Percentiles rank a stretch among this genome's conserved stretches.
Conservation (phyloP, 495 filamentous ascomycete species). For the Rostrohypoxylon terebratum region DNA sequence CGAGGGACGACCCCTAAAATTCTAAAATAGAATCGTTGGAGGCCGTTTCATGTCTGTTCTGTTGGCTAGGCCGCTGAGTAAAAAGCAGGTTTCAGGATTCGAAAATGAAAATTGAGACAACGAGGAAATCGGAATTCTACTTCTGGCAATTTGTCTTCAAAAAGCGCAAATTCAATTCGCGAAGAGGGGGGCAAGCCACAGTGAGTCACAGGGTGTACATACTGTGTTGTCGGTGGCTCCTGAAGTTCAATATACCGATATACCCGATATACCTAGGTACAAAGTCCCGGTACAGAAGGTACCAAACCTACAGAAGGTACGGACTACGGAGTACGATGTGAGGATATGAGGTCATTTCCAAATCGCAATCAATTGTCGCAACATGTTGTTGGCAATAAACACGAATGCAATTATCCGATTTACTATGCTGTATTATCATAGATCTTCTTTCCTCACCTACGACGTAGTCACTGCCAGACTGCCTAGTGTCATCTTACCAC, state of each 20-base stretch:
- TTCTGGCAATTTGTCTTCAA: constrained; percentile 34
- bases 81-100: constrained; percentile 17
- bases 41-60: constrained; percentile 32
- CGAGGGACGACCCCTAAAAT: constrained; percentile 7
- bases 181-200: constrained; percentile 8
- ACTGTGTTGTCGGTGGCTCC: constrained; percentile 26
- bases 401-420: constrained; percentile 11
- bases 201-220: background rate
- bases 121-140: constrained; percentile 23
- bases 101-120: constrained; percentile 9
- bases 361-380: background rate
- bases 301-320: too few species aligned
- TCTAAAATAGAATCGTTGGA: constrained; percentile 14
- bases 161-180: constrained; percentile 36
- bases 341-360: constrained; percentile 9
- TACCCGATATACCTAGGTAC: constrained; percentile 13
- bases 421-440: too few species aligned
- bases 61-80: constrained; percentile 7
- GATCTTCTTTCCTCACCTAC: too few species aligned
- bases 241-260: background rate
- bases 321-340: background rate
- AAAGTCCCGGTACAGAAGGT: background rate
- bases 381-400: background rate
- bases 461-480: too few species aligned
- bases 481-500: background rate